Conservation (phyloP, 768 basidiomycete species). For the Plicaturopsis crispa region DNA sequence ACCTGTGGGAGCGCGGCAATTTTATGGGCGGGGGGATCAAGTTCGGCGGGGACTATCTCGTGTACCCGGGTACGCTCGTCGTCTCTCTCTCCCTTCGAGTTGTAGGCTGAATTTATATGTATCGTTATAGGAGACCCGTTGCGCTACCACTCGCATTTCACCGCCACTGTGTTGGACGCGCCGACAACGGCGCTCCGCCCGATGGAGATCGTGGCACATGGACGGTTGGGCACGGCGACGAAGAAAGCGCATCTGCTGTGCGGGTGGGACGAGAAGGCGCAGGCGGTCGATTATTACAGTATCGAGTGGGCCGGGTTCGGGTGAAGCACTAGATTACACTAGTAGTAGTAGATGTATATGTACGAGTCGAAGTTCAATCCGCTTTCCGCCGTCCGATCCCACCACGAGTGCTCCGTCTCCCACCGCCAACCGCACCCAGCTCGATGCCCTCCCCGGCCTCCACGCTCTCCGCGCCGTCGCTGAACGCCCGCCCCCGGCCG, state of each 20-base stretch:
- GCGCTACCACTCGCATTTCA: constrained; percentile 96
- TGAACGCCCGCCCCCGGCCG: constrained; percentile 18
- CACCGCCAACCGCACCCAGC: constrained; percentile 8
- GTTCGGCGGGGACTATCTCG: constrained; percentile 94
- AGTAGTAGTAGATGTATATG: constrained; percentile 1
- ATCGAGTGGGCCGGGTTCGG: constrained; percentile 93
- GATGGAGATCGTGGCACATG: constrained; percentile 94
- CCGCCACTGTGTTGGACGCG: constrained; percentile 71
- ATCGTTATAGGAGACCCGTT: constrained; percentile 71
- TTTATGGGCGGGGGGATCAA: constrained; percentile 87
- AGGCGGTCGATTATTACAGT: constrained; percentile 64
- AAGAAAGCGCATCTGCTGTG: constrained; percentile 94
- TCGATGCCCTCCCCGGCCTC: constrained; percentile 50
- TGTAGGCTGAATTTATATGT: background rate
- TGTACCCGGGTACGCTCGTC: constrained; percentile 76
- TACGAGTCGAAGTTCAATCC: constrained; percentile 1
- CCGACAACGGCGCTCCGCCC: constrained; percentile 56
- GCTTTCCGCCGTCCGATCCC: constrained; percentile 2
- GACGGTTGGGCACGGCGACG: constrained; percentile 91
- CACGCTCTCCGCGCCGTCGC: constrained; percentile 47
- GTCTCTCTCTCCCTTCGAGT: background rate
- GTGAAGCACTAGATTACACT: constrained; percentile 19
- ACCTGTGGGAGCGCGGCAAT: constrained; percentile 76
- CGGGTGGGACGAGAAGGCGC: constrained; percentile 71
- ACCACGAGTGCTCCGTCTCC: background rate